These are phyloP conservation scores for Spergularia marina DNA, from an alignment of 148 eudicot species.

Conservation along the genomic window DNA sequence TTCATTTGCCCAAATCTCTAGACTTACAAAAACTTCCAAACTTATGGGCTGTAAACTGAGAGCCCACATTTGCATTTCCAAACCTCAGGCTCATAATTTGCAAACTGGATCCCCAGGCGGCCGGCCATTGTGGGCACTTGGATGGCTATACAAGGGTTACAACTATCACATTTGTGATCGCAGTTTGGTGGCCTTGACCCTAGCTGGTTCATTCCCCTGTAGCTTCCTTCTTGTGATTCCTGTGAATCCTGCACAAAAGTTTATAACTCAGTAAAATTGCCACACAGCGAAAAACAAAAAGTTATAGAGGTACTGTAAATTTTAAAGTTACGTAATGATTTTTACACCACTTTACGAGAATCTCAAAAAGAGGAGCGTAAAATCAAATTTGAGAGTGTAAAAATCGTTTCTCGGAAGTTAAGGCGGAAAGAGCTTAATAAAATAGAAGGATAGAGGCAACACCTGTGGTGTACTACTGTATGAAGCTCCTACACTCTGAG, in stretches of 20 bases:
- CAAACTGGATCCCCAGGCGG: constrained; percentile 48
- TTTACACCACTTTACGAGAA: no score
- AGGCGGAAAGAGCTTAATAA: neutral
- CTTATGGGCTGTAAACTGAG: constrained; percentile 60
- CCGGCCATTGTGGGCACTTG: constrained; percentile 65
- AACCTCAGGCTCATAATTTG: constrained; percentile 82
- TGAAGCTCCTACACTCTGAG: constrained; percentile 19
- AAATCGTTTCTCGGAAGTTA: no score
- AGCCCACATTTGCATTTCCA: constrained; percentile 99
- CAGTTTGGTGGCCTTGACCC: constrained; percentile 96
- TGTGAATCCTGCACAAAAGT: neutral
- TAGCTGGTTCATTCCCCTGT: constrained; percentile 34
- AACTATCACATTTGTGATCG: constrained; percentile 74
- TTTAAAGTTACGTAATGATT: no score
- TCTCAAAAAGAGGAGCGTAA: no score
- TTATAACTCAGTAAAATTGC: no score
- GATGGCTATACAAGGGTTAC: constrained; percentile 75
- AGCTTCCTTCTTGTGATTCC: neutral
- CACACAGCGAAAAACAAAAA: no score
- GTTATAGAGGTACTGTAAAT: no score
- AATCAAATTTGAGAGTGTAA: no score
- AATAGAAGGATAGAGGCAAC: neutral
- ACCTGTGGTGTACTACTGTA: constrained; percentile 35
- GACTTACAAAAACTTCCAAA: neutral
- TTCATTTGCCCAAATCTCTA: neutral